Evolutionary conservation across 192 early-diverging fungal genomes (phyloP).

Genomic region (Gaertneriomyces sp.): DNA sequence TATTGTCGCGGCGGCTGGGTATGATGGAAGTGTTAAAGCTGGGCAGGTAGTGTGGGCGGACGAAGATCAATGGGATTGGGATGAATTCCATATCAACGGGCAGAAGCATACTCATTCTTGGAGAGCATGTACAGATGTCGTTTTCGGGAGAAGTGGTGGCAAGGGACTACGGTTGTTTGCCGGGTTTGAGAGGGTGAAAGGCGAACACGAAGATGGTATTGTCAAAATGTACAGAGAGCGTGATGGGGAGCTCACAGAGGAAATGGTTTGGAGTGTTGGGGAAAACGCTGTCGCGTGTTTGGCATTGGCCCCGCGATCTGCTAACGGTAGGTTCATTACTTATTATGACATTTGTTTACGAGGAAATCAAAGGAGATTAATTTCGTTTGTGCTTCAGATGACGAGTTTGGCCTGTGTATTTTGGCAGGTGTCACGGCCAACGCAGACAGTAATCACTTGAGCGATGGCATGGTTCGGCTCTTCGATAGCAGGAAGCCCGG

Average conservation of each 20-base stretch:
- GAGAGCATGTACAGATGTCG: too few species aligned
- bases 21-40: background rate
- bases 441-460: background rate
- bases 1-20: background rate
- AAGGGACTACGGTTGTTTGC: background rate
- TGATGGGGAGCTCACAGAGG: background rate
- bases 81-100: background rate
- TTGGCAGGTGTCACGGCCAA: constrained; percentile 11
- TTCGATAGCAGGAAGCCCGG: constrained; percentile 4
- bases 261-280: background rate
- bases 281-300: constrained; percentile 21
- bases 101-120: too few species aligned
- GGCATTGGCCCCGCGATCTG: background rate
- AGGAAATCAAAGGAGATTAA: too few species aligned
- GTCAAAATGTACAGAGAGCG: background rate
- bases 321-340: too few species aligned
- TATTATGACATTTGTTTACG: too few species aligned
- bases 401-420: background rate
- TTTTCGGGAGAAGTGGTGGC: too few species aligned
- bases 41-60: background rate
- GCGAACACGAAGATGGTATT: background rate
- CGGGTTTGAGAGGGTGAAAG: background rate
- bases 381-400: too few species aligned
- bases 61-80: background rate
- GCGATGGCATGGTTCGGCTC: constrained; percentile 11